Evolutionary conservation across 116 monocot species (phyloP).

Genomic region (Iris pallida): DNA sequence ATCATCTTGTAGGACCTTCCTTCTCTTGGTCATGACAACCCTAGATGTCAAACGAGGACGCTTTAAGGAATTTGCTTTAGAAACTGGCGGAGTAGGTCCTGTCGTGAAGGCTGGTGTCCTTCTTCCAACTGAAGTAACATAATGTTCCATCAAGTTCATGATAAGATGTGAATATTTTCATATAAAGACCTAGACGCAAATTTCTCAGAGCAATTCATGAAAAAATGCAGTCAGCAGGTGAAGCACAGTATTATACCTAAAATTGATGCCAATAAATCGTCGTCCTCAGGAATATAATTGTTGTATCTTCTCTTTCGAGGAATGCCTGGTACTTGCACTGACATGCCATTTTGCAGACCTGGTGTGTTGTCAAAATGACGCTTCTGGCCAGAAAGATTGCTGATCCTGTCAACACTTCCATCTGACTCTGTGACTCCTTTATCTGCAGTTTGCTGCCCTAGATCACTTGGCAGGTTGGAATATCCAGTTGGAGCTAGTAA

Average conservation of each 20-base stretch:
- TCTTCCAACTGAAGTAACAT: constrained; percentile 59
- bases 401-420: constrained; percentile 55
- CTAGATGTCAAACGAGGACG: constrained; percentile 47
- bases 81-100: constrained; percentile 43
- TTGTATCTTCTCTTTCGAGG: constrained; percentile 41
- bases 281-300: constrained; percentile 61
- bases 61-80: constrained; percentile 46
- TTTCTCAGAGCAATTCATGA: neutral
- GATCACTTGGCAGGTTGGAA: constrained; percentile 36
- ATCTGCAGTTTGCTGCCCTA: constrained; percentile 49
- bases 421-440: constrained; percentile 60
- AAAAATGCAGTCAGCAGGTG: neutral
- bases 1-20: constrained; percentile 91
- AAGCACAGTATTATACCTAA: constrained; percentile 50
- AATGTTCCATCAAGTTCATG: neutral
- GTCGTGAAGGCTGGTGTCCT: constrained; percentile 43
- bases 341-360: constrained; percentile 35
- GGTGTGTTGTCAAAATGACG: constrained; percentile 46
- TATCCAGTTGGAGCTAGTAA: constrained; percentile 36
- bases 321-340: constrained; percentile 38
- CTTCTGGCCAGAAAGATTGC: constrained; percentile 52
- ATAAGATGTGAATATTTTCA: too few species aligned
- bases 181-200: too few species aligned
- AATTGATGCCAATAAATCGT: constrained; percentile 91
- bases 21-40: constrained; percentile 51